Percentiles rank a stretch among this genome's conserved stretches.
Conservation (phyloP, 2,329 filamentous ascomycete species). For the Alternaria novae-zelandiae region DNA sequence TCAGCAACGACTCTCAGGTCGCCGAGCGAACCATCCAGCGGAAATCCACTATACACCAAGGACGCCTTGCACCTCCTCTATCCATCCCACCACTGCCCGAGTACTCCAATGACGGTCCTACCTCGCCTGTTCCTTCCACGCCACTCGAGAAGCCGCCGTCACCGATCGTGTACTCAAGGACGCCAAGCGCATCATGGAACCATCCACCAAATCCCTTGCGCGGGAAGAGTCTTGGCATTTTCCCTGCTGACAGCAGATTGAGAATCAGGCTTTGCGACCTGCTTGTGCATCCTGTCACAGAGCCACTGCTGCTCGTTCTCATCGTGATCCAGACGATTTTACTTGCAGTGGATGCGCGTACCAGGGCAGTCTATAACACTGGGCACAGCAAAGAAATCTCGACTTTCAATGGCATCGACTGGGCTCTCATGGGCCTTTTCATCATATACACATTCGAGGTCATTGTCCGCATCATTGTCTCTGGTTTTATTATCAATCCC, state of each 20-base stretch:
- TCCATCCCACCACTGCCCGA: conserved; percentile 60
- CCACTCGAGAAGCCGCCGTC: conserved; percentile 50
- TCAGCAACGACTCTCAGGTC: conserved; percentile 89
- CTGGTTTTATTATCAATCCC: conserved; percentile 89
- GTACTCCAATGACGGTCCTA: conserved; percentile 53
- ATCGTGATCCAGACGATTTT: conserved; percentile 89
- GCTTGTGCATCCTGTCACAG: conserved; percentile 83
- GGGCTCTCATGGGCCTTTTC: conserved; percentile 82
- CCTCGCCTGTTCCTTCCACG: conserved; percentile 32
- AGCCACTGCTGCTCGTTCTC: conserved; percentile 83
- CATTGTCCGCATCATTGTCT: conserved; percentile 84
- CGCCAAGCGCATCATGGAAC: conserved; percentile 52
- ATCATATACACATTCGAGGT: conserved; percentile 89
- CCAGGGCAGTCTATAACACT: conserved; percentile 69
- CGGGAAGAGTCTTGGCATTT: conserved; percentile 85
- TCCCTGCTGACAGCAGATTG: conserved; percentile 77
- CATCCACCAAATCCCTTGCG: conserved; percentile 74
- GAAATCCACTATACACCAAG: conserved; percentile 64
- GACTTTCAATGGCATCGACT: conserved; percentile 79
- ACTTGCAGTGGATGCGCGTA: conserved; percentile 81
- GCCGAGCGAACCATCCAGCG: conserved; percentile 74
- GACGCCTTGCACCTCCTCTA: conserved; percentile 60
- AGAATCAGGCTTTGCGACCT: conserved; percentile 79
- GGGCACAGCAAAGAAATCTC: conserved; percentile 55
- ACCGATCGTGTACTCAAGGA: conserved; percentile 27